phyloP scores from a whole-genome alignment of 352 stramenopile species.

The Phytophthora uliginosa region DNA sequence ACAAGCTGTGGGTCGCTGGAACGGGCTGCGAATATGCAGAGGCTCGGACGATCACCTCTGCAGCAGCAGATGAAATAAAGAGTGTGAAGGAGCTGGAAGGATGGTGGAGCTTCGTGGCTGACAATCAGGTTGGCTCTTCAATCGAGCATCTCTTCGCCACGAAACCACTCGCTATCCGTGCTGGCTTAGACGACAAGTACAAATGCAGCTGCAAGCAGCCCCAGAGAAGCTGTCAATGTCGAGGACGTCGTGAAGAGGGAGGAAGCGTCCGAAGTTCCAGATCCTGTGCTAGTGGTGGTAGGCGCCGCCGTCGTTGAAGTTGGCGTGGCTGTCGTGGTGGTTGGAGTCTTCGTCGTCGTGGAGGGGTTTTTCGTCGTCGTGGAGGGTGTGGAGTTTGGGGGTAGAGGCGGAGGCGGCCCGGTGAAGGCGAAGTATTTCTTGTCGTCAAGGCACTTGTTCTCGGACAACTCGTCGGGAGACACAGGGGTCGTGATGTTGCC shows the following conservation, averaged over 20 bases:
- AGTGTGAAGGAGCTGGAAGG: neutral
- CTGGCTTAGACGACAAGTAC: neutral
- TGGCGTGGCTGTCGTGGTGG: neutral
- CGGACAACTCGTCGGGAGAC: no score
- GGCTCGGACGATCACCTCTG: neutral
- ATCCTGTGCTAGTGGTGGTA: neutral
- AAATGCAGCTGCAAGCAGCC: neutral
- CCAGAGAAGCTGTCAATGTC: neutral
- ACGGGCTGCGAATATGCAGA: neutral
- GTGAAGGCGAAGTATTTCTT: no score
- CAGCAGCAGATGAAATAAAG: neutral
- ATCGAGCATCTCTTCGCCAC: neutral
- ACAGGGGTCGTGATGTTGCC: no score
- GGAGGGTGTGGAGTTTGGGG: neutral
- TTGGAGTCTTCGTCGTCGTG: neutral
- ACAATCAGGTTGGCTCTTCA: neutral
- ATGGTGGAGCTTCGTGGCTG: neutral
- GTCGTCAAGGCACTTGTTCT: no score
- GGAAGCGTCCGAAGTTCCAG: neutral
- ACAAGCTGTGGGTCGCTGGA: neutral
- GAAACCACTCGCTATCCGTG: neutral
- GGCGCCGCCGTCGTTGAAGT: neutral
- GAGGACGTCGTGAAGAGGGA: neutral
- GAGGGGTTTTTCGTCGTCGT: neutral
- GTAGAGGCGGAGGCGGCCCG: neutral